Conservation (phyloP, 2,329 filamentous ascomycete genomes). For the Ambrosiella beaveri region DNA sequence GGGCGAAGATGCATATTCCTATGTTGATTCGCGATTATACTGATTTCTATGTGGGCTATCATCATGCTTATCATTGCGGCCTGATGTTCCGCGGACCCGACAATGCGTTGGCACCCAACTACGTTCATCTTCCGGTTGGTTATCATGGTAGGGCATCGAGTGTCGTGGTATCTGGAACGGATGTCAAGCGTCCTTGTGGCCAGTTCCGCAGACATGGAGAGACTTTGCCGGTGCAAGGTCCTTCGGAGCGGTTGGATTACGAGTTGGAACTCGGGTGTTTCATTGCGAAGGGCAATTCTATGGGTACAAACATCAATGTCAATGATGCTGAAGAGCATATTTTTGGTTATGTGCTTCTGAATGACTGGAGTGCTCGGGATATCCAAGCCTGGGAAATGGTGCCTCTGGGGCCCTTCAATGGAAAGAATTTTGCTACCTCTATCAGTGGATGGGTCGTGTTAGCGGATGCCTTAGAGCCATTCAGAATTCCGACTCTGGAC, state of each 20-base stretch:
- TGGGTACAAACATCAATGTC: constrained; percentile 46
- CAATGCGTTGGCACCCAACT: constrained; percentile 58
- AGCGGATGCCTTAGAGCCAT: constrained; percentile 29
- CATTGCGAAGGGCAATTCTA: constrained; percentile 39
- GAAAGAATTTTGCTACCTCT: constrained; percentile 37
- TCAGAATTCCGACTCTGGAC: constrained; percentile 12
- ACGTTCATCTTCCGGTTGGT: constrained; percentile 54
- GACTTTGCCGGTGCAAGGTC: constrained; percentile 2
- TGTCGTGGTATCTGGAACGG: constrained; percentile 52
- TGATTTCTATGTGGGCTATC: constrained; percentile 59
- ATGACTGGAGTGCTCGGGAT: constrained; percentile 42
- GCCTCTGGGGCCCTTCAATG: constrained; percentile 39
- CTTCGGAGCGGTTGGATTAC: constrained; percentile 35
- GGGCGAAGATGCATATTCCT: constrained; percentile 34
- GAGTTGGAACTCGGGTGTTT: constrained; percentile 58
- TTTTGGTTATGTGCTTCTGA: constrained; percentile 49
- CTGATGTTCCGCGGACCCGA: constrained; percentile 48
- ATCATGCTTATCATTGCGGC: constrained; percentile 49
- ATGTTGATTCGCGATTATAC: constrained; percentile 61
- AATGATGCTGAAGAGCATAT: constrained; percentile 44
- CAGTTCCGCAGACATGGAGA: constrained; percentile 34
- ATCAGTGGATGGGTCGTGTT: constrained; percentile 42
- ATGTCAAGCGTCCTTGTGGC: constrained; percentile 47
- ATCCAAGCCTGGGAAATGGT: constrained; percentile 39
- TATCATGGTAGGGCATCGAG: constrained; percentile 59